Conservation (phyloP, 1,284 basidiomycete species). For the Melampsora abietis-canadensis region DNA sequence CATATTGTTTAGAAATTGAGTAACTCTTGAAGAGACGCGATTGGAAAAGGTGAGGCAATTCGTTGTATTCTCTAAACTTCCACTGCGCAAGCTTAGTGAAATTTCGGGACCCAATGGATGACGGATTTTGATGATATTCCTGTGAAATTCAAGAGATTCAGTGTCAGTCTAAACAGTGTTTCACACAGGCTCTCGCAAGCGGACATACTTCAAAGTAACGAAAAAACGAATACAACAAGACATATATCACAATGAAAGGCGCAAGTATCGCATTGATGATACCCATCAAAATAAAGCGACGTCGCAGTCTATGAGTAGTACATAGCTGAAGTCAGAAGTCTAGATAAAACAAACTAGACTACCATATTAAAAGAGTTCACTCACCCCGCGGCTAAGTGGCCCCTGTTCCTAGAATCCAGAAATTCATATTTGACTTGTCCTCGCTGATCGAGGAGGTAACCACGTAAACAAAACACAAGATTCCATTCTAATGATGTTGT, state of each 20-base stretch:
- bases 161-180: neutral
- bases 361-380: neutral
- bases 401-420: constrained; percentile 74
- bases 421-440: constrained; percentile 88
- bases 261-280: constrained; percentile 89
- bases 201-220: constrained; percentile 76
- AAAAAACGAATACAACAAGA: constrained; percentile 97
- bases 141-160: neutral
- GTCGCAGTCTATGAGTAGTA: constrained; percentile 62
- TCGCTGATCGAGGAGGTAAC: constrained; percentile 81
- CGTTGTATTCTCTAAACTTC: constrained; percentile 99
- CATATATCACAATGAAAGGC: constrained; percentile 94
- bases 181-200: neutral
- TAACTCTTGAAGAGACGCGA: constrained; percentile 82
- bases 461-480: constrained; percentile 86
- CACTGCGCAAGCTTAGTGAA: constrained; percentile 94
- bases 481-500: constrained; percentile 95
- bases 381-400: constrained; percentile 75
- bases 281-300: constrained; percentile 92
- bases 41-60: constrained; percentile 87
- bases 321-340: neutral
- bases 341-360: neutral
- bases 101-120: constrained; percentile 80
- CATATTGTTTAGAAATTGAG: constrained; percentile 85
- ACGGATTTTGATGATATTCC: constrained; percentile 99